These are phyloP conservation scores for Thermochaetoides thermophila DNA, from an alignment of 495 filamentous ascomycete species.

Conservation along the genomic window DNA sequence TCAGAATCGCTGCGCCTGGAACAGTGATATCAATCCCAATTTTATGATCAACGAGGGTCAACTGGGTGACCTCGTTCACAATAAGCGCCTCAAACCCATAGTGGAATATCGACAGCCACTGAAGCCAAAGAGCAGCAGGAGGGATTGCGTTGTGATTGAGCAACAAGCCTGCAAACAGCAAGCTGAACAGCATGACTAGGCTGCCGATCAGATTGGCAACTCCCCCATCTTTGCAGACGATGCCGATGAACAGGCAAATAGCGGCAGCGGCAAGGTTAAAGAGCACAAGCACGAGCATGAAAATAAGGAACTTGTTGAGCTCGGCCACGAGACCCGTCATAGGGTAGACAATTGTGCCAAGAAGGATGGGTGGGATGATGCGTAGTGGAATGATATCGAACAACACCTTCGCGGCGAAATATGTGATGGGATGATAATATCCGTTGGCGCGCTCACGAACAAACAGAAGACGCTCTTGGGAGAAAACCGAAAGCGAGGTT, in stretches of 20 bases:
- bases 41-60: conserved; percentile 82
- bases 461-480: conserved; percentile 80
- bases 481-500: conserved; percentile 87
- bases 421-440: conserved; percentile 95
- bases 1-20: conserved; percentile 84
- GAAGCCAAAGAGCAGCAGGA: conserved; percentile 67
- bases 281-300: conserved; percentile 79
- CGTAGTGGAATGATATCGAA: conserved; percentile 92
- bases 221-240: conserved; percentile 79
- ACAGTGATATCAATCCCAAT: conserved; percentile 93
- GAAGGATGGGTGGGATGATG: conserved; percentile 87
- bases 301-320: conserved; percentile 74
- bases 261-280: conserved; percentile 91
- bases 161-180: conserved; percentile 84
- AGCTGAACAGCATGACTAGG: conserved; percentile 92
- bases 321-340: conserved; percentile 88
- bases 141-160: conserved; percentile 93
- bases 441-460: conserved; percentile 91
- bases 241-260: conserved; percentile 93
- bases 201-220: conserved; percentile 92
- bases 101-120: conserved; percentile 97
- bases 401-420: conserved; percentile 84
- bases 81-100: conserved; percentile 94
- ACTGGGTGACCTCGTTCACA: conserved; percentile 90
- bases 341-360: conserved; percentile 93